Evolutionary conservation across 116 monocot species (phyloP).

Genomic region (Dioscorea cayenensis): DNA sequence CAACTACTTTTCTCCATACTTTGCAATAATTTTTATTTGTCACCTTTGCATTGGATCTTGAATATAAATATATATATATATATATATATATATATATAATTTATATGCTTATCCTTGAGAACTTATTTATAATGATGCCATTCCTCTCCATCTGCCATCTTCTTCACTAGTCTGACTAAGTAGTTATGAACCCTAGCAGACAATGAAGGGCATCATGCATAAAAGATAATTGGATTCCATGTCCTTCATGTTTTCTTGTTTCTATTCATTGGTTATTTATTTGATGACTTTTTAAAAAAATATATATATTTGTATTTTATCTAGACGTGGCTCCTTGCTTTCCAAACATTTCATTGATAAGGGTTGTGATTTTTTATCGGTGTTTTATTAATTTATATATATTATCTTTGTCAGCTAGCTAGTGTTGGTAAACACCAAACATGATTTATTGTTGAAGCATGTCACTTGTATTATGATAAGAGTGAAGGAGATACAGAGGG

Average conservation of each 20-base stretch:
- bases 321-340: not conserved
- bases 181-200: not conserved
- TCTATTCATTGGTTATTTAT: not conserved
- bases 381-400: no score
- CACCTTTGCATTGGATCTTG: not conserved
- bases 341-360: not conserved
- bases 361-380: not conserved
- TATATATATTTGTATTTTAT: not conserved
- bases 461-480: no score
- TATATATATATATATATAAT: not conserved
- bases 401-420: no score
- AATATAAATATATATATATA: not conserved
- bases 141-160: not conserved
- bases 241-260: not conserved
- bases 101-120: not conserved
- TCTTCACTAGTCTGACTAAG: not conserved
- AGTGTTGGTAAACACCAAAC: no score
- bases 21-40: not conserved
- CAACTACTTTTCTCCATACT: not conserved
- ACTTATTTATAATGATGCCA: no score
- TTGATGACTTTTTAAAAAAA: not conserved
- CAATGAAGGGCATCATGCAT: not conserved
- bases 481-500: no score
- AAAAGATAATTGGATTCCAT: not conserved
- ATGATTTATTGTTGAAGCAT: no score